Evolutionary conservation across 2,329 filamentous ascomycete species (phyloP).

Genomic region (Monascus ruber): DNA sequence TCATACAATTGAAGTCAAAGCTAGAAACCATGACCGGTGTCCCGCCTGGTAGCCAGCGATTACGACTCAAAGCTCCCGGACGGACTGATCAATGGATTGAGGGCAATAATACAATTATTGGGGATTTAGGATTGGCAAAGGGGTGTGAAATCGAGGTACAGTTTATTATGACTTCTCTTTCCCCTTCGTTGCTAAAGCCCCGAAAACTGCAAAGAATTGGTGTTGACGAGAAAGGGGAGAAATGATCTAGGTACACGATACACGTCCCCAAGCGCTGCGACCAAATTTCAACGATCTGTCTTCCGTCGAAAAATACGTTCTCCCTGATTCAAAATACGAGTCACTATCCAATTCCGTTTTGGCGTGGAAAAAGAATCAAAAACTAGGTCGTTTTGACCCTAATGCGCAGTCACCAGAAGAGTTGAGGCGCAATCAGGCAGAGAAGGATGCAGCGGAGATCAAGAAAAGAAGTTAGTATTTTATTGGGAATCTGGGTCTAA

Average conservation of each 20-base stretch:
- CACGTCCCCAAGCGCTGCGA: slow-evolving; percentile 61
- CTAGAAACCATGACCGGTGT: slow-evolving; percentile 90
- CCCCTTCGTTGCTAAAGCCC: not conserved
- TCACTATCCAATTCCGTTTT: slow-evolving; percentile 77
- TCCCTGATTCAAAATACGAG: slow-evolving; percentile 80
- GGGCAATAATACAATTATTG: slow-evolving; percentile 61
- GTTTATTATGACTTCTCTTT: too few relatives aligned
- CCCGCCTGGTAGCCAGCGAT: slow-evolving; percentile 64
- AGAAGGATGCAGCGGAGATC: slow-evolving; percentile 50
- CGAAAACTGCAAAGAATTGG: slow-evolving; percentile 1
- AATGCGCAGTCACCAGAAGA: slow-evolving; percentile 62
- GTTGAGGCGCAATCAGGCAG: slow-evolving; percentile 56
- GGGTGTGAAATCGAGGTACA: slow-evolving; percentile 34
- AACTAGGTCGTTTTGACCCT: slow-evolving; percentile 92
- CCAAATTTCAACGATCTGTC: slow-evolving; percentile 73
- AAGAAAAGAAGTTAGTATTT: slow-evolving; percentile 48
- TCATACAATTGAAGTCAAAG: slow-evolving; percentile 71
- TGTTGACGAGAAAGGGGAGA: not conserved
- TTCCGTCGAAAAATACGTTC: slow-evolving; percentile 75
- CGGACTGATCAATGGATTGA: slow-evolving; percentile 49
- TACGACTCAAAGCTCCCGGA: slow-evolving; percentile 58
- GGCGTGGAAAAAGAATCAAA: slow-evolving; percentile 90
- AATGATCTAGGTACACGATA: slow-evolving; percentile 58
- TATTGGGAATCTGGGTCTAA: not conserved
- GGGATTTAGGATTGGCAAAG: slow-evolving; percentile 33